Base-by-base conservation (phyloP, 2,329 filamentous ascomycete genomes). In the Trichoderma sp. region DNA sequence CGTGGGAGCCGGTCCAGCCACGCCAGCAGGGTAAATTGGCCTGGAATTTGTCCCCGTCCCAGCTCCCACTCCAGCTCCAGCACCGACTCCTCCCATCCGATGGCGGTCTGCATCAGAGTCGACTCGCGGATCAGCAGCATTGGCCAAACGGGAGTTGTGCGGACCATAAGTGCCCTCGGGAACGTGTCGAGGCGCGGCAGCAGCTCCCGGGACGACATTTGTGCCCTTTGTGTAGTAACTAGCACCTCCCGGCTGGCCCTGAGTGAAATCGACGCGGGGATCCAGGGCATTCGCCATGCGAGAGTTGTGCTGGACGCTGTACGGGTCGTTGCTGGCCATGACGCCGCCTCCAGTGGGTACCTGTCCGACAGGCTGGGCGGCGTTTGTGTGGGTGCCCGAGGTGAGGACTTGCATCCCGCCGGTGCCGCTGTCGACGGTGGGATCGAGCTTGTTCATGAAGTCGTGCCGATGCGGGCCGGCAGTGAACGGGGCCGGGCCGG, bases 111-210 rank as follows among this genome's bases (percentile, higher is more conserved):
- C 67, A n/a, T 68, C 67, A 13, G 67, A 82, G 71, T 85, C 82
- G 54, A 84, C 77, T 27, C 81, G 74, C 13, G 83, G 82, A 70
- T 85, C 83, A 4, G 75, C 54, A 67, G 82, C 82, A 76, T 85
- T 86, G 9, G 76, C 75, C 5, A 78, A 5, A 64, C 79, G 76
- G 5, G 78, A 78, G 65, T 68, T 64, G 71, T 84, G 81, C 10
- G 67, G 52, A 15, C 67, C 67, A 8, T 68, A 68, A 10, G 69
- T 67, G 37, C 69, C 69, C 48, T 69, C 67, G 7, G 67, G 69
- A 2, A 60, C 50, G 4, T 60, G 27, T 8, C 67, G 53, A 4
- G 67, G 34, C 7, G 37, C 50, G 5, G 56, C 45, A 6, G 19
- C 35, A 2, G 48, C 50, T 17, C 35, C 32, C 6, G 48, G 32